These are phyloP conservation scores for Metschnikowia santaceciliae DNA, from an alignment of 805 yeast genomes.

Conservation along the genomic window DNA sequence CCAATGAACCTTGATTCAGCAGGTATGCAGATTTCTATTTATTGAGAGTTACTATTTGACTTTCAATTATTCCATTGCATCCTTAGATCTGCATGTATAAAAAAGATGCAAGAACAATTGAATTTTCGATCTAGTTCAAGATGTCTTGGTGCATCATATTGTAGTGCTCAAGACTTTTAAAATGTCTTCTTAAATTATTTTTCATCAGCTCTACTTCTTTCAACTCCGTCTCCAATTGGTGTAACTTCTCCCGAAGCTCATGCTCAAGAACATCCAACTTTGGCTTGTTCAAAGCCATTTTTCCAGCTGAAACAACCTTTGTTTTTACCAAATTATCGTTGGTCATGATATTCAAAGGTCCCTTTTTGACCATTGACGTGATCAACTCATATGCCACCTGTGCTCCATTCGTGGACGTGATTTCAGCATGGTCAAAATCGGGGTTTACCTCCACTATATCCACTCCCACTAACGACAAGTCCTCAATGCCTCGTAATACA, in stretches of 20 bases:
- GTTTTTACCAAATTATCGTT: constrained; percentile 6
- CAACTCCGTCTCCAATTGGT: constrained; percentile 2
- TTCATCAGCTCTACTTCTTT: constrained; percentile 11
- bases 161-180: constrained; percentile 5
- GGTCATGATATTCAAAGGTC: constrained; percentile 21
- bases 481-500: constrained; percentile 43
- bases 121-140: no score
- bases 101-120: no score
- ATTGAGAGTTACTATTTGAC: no score
- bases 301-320: background rate
- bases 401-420: constrained; percentile 66
- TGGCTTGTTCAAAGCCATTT: background rate
- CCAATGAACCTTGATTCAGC: no score
- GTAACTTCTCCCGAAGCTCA: background rate
- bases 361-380: constrained; percentile 71
- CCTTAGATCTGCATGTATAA: no score
- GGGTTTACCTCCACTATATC: constrained; percentile 62
- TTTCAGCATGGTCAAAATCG: constrained; percentile 59
- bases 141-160: no score
- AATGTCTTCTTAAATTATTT: constrained; percentile 8
- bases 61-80: no score
- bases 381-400: constrained; percentile 67
- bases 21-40: no score
- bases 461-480: constrained; percentile 48
- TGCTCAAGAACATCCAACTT: background rate